Base-by-base conservation (phyloP, 208 protist species). In the Trypanosomatidae sp. region DNA sequence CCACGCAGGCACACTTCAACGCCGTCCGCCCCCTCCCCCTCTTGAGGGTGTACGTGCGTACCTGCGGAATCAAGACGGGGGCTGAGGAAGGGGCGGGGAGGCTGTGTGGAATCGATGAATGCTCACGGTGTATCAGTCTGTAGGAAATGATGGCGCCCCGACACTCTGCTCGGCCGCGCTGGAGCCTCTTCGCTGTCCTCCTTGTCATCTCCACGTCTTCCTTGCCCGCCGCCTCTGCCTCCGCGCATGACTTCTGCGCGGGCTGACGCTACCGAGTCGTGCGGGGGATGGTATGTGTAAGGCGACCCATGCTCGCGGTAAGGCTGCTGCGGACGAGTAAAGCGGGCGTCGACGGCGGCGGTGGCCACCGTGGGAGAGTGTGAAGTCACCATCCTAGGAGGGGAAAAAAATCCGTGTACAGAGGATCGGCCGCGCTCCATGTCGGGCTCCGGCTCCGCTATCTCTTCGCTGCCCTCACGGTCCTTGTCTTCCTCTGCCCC, bases 91-190 rank as follows among this genome's bases (percentile, higher is more conserved):
- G 58, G 15, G 19, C 30, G 41, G 60, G 17, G 13, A 17, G 10
- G 58, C 22, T 4, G 17, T n/a, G 33, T 13, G 13, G 58, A 30
- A 25, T 8, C 25, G 25, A 59, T 59, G 58, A 43, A 64, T n/a
- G 6, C 64, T 71, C 52, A 72, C 10, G 53, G 36, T 12, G n/a
- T n/a, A 43, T 62, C 53, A 33, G 62, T 36, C 46, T 55, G 53
- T 19, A 62, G 60, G 15, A 79, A 68, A 5, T 74, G 62, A 33
- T 81, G 76, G 10, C 77, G 77, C 1, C 70, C 77, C 25, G 77
- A 76, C 41, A 73, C 68, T 50, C 77, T 66, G 69, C 71, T 81
- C 22, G 70, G 67, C 46, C 68, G 39, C 36, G 60, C 28, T 28
- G 25, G 22, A 15, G 64, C 41, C 59, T 66, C 75, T 9, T 80